Evolutionary conservation across 2,329 filamentous ascomycete genomes (phyloP).

Genomic region (Gnomoniopsis smithogilvyi): DNA sequence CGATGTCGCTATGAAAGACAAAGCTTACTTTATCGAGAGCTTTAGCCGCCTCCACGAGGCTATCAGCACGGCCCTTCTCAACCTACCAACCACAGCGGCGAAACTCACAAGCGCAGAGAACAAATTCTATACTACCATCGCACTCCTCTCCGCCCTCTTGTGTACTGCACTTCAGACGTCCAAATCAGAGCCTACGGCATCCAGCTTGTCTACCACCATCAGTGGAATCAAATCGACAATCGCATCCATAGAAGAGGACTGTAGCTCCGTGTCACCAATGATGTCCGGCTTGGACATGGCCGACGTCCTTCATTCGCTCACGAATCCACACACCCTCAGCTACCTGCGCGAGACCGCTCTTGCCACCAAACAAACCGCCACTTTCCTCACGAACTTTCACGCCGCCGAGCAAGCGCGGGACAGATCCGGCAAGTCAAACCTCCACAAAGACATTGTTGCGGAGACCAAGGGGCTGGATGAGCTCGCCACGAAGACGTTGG

Average conservation of each 20-base stretch:
- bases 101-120: constrained; percentile 40
- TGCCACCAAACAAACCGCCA: constrained; percentile 28
- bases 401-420: constrained; percentile 32
- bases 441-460: constrained; percentile 30
- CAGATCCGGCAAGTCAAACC: constrained; percentile 27
- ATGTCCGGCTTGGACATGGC: background rate
- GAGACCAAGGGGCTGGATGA: constrained; percentile 31
- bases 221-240: constrained; percentile 3
- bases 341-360: constrained; percentile 35
- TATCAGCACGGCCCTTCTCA: constrained; percentile 37
- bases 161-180: constrained; percentile 21
- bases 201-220: constrained; percentile 20
- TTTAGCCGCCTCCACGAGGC: constrained; percentile 41
- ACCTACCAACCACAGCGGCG: constrained; percentile 19
- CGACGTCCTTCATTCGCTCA: constrained; percentile 27
- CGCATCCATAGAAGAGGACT: background rate
- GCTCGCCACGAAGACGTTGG: constrained; percentile 23
- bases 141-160: constrained; percentile 33
- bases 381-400: constrained; percentile 28
- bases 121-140: constrained; percentile 41
- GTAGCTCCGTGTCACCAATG: background rate
- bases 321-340: constrained; percentile 33
- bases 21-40: constrained; percentile 40
- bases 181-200: constrained; percentile 5
- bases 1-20: constrained; percentile 37